Percentiles rank a stretch among this genome's conserved stretches.
phyloP scores from a whole-genome alignment of 2,329 filamentous ascomycete genomes.

The Juglanconis sp. region DNA sequence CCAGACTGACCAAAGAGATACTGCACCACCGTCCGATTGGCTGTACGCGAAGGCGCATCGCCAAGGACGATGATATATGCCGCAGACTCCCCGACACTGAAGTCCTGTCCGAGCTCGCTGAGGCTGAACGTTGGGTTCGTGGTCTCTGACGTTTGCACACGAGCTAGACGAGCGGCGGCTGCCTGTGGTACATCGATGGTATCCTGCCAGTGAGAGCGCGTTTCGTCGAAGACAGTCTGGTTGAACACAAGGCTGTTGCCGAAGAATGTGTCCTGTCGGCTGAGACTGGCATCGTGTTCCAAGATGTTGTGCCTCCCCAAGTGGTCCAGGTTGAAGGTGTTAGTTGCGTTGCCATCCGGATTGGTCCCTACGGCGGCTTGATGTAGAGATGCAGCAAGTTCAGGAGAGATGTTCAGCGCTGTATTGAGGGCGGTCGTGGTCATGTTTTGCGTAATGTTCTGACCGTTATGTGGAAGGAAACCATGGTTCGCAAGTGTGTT shows the following conservation, averaged over 20 bases:
- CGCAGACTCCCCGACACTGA: constrained; percentile 48
- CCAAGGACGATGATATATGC: constrained; percentile 49
- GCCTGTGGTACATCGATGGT: constrained; percentile 38
- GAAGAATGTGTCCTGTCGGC: constrained; percentile 40
- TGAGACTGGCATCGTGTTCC: constrained; percentile 45
- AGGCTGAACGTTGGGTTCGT: constrained; percentile 48
- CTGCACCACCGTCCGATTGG: constrained; percentile 36
- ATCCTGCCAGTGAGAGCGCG: constrained; percentile 42
- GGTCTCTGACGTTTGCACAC: constrained; percentile 40
- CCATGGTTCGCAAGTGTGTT: constrained; percentile 50
- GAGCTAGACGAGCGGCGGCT: constrained; percentile 43
- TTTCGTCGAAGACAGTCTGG: constrained; percentile 45
- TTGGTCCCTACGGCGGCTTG: constrained; percentile 38
- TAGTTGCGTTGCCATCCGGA: constrained; percentile 40
- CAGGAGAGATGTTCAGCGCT: constrained; percentile 41
- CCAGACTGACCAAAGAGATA: constrained; percentile 42
- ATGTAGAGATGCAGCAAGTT: constrained; percentile 39
- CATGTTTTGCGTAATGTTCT: constrained; percentile 36
- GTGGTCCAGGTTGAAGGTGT: constrained; percentile 35
- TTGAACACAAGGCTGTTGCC: constrained; percentile 52
- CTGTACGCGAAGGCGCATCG: constrained; percentile 36
- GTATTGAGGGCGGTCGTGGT: constrained; percentile 35
- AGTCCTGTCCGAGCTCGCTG: constrained; percentile 37
- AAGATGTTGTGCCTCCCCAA: constrained; percentile 44
- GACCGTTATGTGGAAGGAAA: constrained; percentile 45